phyloP scores from a whole-genome alignment of 2,329 filamentous ascomycete genomes.

The Endothia cerciana region DNA sequence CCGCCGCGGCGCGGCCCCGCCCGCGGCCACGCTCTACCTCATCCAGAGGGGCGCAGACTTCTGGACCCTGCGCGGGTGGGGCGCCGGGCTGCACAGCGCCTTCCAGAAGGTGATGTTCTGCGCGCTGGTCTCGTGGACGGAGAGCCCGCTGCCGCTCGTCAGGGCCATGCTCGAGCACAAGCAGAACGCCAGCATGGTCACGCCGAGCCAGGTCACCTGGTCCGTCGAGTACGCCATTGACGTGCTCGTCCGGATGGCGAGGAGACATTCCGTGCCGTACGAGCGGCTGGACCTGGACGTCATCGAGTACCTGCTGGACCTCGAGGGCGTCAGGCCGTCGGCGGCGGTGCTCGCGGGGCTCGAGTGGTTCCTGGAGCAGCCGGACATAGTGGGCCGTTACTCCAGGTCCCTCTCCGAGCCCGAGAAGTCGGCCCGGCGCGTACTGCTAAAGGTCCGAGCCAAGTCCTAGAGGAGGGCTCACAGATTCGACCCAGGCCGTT shows the following conservation, averaged over 20 bases:
- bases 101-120: not conserved
- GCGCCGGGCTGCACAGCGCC: not conserved
- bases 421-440: not conserved
- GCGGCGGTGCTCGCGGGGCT: not conserved
- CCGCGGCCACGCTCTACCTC: not conserved
- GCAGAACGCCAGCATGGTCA: not conserved
- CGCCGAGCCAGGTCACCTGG: not conserved
- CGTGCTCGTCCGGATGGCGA: no score
- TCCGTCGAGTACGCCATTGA: not conserved
- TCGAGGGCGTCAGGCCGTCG: not conserved
- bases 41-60: not conserved
- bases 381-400: not conserved
- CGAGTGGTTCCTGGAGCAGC: not conserved
- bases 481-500: not conserved
- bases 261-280: no score
- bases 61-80: not conserved
- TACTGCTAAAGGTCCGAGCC: not conserved
- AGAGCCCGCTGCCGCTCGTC: no score
- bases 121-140: no score
- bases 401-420: not conserved
- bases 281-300: not conserved
- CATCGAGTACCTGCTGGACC: not conserved
- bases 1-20: not conserved
- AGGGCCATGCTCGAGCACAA: not conserved
- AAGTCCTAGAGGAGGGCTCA: not conserved